Conservation (phyloP, 306 rosid species). For the Trifolium subterraneum region DNA sequence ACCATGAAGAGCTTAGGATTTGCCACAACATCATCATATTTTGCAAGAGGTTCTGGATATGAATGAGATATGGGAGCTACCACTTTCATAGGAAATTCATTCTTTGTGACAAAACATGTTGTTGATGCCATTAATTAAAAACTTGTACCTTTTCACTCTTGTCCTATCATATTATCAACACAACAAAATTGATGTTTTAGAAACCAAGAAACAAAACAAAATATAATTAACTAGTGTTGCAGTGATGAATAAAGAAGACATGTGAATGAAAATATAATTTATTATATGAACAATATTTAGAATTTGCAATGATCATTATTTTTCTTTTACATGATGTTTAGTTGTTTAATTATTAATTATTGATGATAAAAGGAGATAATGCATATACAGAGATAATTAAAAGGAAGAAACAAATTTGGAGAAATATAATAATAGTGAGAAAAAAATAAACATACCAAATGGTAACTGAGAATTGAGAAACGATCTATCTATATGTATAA, state of each 20-base stretch:
- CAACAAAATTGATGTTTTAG: too few relatives aligned
- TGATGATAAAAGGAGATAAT: constrained; percentile 29
- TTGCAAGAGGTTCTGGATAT: constrained; percentile 68
- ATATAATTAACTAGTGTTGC: constrained; percentile 20
- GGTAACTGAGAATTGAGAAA: constrained; percentile 44
- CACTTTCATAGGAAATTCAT: constrained; percentile 48
- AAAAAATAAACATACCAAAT: constrained; percentile 43
- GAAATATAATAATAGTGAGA: constrained; percentile 30
- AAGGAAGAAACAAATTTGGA: constrained; percentile 19
- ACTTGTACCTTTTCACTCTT: constrained; percentile 17
- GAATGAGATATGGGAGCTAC: constrained; percentile 38
- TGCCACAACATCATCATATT: constrained; percentile 59
- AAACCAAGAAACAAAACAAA: too few relatives aligned
- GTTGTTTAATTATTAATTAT: not conserved
- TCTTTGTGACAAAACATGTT: constrained; percentile 53
- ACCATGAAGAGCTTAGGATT: constrained; percentile 64
- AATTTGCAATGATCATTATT: constrained; percentile 26
- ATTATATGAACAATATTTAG: constrained; percentile 5
- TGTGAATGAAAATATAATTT: constrained; percentile 11
- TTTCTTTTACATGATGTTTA: not conserved
- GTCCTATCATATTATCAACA: constrained; percentile 17
- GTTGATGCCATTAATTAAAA: constrained; percentile 59
- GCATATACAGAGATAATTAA: constrained; percentile 1
- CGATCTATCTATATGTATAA: not conserved
- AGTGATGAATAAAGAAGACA: constrained; percentile 23